Evolutionary conservation across 257 asterid species (phyloP), one percentile per base, ranked within the genome.

Genomic region (Plantago elongata): DNA sequence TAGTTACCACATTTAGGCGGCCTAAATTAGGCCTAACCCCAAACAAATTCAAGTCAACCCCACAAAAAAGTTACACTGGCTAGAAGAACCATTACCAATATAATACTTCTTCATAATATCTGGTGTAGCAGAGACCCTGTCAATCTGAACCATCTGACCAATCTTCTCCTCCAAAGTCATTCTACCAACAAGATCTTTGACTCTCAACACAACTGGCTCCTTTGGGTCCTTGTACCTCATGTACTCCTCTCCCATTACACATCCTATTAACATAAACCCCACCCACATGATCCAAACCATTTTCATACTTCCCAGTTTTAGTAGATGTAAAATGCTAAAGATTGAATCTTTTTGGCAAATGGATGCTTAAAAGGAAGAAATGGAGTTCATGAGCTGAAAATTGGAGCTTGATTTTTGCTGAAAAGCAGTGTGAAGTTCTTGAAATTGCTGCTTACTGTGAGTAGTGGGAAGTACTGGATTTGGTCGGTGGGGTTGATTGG

Each of bases 101-200:
- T 52, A 76, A 77, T 75, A 74, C 9, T 81, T 62, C 72, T 70
- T 87, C 90, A 90, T 70, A 63, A 87, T 69, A 60, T 74, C 78
- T 62, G 85, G 75, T 12, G 89, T 76, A 37, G 94, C 97, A 61
- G 75, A 78, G 61, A 66, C 60, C 50, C 95, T 80, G 49, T 90
- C 97, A 78, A 90, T 84, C 86, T 90, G 97, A 74, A 80, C 79
- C 97, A 90, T 90, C 77, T 90, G 97, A 7, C 95, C 97, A 74
- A 90, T 81, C 75, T 87, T 90, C 51, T 87, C 95, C 71, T 80
- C 84, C 38, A 90, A 69, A 54, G 69, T 83, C 97, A 90, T 90
- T 63, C 87, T 68, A 27, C 76, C 74, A 56, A 90, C 59, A 66
- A 87, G 88, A 80, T 90, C 97, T 61, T 87, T 57, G 11, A 78